Evolutionary conservation across 2,329 filamentous ascomycete genomes (phyloP), one percentile per base, ranked within the genome.

Genomic region (Aspergillus bombycis): DNA sequence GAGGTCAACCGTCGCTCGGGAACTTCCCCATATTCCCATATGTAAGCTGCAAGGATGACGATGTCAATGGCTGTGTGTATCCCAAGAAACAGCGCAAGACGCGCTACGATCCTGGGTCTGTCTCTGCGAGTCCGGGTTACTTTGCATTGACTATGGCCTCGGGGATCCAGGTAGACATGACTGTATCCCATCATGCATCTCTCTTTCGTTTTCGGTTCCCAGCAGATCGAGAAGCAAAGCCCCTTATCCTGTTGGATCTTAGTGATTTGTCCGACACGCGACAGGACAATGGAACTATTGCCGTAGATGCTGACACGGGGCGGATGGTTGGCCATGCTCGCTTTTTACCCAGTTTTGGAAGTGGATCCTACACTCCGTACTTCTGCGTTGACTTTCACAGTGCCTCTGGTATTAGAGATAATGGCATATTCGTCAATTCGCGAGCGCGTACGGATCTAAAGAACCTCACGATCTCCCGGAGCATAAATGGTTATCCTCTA

Each of bases 21-120:
- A 91, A 91, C 71, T 92, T 92, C 60, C 87, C 90, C 1, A 78
- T 92, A 1, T 92, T 93, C 68, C 84, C 90, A 0, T 89, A 91
- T 69, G 78, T 83, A 11, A 81, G 82, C 41, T 93, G 90, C 68
- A 79, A 81, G 0, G 81, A 79, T 43, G 86, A 90, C 64, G 83
- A 87, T 32, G 77, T 92, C 62, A 81, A 91, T 73, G 81, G 80
- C 16, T 91, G 89, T 73, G 78, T 77, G 3, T 91, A 86, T 66
- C 84, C 85, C 7, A 88, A 88, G 71, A 80, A 75, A 56, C 76
- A 81, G 38, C 82, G 87, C 74, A 66, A 82, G 74, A 71, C 79
- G 54, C 60, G 70, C 3, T 88, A 88, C 61, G 72, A 80, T 48
- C 77, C 83, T 38, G 78, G 77, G 3, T 85, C 80, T 19, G 85